Base-by-base conservation (phyloP, 1,284 basidiomycete genomes). In the Malassezia japonica region DNA sequence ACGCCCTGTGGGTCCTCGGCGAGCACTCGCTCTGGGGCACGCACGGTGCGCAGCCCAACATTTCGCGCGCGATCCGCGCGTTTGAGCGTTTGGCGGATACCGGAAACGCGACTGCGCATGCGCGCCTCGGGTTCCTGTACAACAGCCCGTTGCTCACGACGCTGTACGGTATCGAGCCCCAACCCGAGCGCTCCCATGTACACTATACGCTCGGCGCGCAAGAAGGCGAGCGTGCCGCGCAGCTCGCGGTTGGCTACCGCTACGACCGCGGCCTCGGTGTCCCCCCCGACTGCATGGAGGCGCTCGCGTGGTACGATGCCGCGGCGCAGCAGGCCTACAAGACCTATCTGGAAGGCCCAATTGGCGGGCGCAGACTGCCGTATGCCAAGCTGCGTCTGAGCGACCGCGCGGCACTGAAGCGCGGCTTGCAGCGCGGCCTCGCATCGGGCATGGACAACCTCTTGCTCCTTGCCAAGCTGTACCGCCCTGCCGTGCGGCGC, bases 141-240 rank as follows among this genome's bases (percentile, higher is more conserved):
- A 60, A 62, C 34, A 61, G 61, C 35, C 24, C 43, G 6, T 32
- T 46, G 18, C 6, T 37, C 8, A 28, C n/a, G 2, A 13, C 35
- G 3, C 28, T 52, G 48, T 18, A 35, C n/a, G 28, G 46, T 16
- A 16, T 25, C 6, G 23, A 29, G 23, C 7, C 16, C 15, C 29
- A 6, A 8, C 27, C 10, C 1, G 50, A 54, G 20, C 64, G 83
- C 73, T 87, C 92, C 0, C 82, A 92, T 51, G 76, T 96, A 0
- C 87, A 95, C 71, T 89, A 91, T 71, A 92, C 89, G 0, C 91
- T 96, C 67, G 84, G 89, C 2, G 90, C 88, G 2, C 82, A 89
- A 47, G 84, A 85, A 15, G 87, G 85, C 0, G 80, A 91, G 74
- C 81, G 83, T 60, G 83, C 85, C 4, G 86, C 92, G 0, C 85